Evolutionary conservation across 192 early-diverging fungal species (phyloP).

Genomic region (Coemansia brasiliensis): DNA sequence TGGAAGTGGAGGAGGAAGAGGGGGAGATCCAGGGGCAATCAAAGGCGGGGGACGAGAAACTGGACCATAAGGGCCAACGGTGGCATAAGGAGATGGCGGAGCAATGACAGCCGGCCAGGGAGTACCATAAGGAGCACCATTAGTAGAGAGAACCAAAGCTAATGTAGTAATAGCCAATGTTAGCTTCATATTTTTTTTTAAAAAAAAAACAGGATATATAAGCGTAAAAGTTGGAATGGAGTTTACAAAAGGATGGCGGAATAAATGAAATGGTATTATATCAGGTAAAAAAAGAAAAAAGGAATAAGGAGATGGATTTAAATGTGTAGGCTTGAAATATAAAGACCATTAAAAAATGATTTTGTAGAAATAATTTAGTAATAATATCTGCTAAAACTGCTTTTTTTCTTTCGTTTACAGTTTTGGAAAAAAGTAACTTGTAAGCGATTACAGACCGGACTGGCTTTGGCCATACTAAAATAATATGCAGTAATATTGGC

Average conservation of each 20-base stretch:
- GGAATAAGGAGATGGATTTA: neutral
- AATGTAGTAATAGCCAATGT: conserved; percentile 34
- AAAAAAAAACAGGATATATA: neutral
- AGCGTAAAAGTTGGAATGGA: neutral
- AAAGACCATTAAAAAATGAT: neutral
- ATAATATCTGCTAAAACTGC: conserved; percentile 6
- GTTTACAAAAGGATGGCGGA: neutral
- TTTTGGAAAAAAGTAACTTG: conserved; percentile 1
- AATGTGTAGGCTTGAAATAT: neutral
- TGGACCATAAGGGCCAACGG: neutral
- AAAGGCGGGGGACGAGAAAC: conserved; percentile 13
- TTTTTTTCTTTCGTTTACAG: neutral
- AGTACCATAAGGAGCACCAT: conserved; percentile 11
- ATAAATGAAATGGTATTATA: neutral
- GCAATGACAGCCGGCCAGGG: conserved; percentile 38
- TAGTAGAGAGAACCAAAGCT: conserved; percentile 18
- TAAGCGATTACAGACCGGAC: no score
- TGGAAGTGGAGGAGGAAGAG: conserved; percentile 12
- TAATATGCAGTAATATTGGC: no score
- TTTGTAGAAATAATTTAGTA: neutral
- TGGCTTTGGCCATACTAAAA: no score
- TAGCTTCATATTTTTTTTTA: conserved; percentile 35
- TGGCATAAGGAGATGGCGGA: conserved; percentile 16
- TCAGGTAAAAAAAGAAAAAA: neutral
- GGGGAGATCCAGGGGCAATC: conserved; percentile 12